Percentiles rank a stretch among this genome's conserved stretches.
Conservation (phyloP, 2,329 filamentous ascomycete genomes). For the Pestalotiopsis sp. region DNA sequence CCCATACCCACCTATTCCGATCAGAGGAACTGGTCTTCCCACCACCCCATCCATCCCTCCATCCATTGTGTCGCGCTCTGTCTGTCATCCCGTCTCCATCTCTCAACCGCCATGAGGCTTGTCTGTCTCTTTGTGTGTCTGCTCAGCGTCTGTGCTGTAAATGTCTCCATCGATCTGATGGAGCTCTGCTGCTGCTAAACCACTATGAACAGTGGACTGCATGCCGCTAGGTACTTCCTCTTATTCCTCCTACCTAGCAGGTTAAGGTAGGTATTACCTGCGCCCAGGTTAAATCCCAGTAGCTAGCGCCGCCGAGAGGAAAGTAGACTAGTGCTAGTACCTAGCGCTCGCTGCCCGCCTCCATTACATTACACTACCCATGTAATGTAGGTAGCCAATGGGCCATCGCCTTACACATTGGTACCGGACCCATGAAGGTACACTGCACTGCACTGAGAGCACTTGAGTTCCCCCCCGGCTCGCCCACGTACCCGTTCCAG, state of each 20-base stretch:
- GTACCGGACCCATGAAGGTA: neutral
- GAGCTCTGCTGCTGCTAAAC: neutral
- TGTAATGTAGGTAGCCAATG: neutral
- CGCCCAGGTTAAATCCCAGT: neutral
- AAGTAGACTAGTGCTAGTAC: neutral
- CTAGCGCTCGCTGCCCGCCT: neutral
- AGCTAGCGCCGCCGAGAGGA: neutral
- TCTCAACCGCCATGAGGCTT: neutral
- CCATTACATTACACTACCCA: neutral
- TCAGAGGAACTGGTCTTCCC: neutral
- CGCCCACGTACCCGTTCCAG: neutral
- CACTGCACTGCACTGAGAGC: neutral
- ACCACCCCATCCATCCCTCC: neutral
- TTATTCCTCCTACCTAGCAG: neutral
- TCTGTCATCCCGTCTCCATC: neutral
- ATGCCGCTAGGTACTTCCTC: neutral
- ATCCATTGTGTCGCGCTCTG: neutral
- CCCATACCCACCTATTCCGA: slow-evolving; percentile 11
- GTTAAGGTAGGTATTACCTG: neutral
- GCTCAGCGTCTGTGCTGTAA: neutral
- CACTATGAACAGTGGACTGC: neutral
- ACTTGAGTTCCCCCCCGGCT: no score
- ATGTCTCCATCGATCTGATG: neutral
- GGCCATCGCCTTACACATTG: neutral
- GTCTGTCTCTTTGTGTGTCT: neutral